Evolutionary conservation across 2,329 filamentous ascomycete genomes (phyloP), one percentile per base, ranked within the genome.

Genomic region (Ceratocystis colombiana): DNA sequence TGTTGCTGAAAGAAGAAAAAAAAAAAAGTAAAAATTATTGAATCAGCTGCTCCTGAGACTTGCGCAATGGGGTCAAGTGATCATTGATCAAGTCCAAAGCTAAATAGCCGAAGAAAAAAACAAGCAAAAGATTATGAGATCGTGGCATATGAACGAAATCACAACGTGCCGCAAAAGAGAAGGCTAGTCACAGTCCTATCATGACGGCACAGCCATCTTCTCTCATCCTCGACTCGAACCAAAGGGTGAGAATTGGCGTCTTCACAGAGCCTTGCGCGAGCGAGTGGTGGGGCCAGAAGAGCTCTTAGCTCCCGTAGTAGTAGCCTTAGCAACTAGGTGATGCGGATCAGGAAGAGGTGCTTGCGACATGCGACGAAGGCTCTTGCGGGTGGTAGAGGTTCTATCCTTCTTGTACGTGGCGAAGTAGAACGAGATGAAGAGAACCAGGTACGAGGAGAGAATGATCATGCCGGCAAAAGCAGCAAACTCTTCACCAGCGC

Each of bases 381-480:
- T 82, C 81, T 93, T 94, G 77, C 89, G 92, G 73, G 89, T 89
- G 72, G 87, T 91, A 72, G 83, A 81, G 68, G 82, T 84, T 82
- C 91, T 93, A 69, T 88, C 86, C 82, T 90, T 92, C 80, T 88
- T 89, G 81, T 99, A 99, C 69, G 93, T 99, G 71, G 91, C 91
- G 72, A 96, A 83, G 84, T 97, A 99, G 87, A 99, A 99, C 64
- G 88, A 93, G 79, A 99, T 96, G 86, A 99, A 99, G 71, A 99
- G 89, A 70, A 97, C 83, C 68, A 99, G 85, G 84, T 97, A 99
- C 41, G 90, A 96, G 79, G 85, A 92, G 74, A 99, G 82, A 73
- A 96, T 96, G 71, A 82, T 89, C 72, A 96, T 96, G 72, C 93
- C 93, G 68, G 92, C 83, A 73, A 96, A 90, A 57, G 93, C 93